A percentile compares a stretch with the other conserved stretches of the same genome.
Conservation (phyloP, 768 basidiomycete species). For the Auriscalpium vulgare region DNA sequence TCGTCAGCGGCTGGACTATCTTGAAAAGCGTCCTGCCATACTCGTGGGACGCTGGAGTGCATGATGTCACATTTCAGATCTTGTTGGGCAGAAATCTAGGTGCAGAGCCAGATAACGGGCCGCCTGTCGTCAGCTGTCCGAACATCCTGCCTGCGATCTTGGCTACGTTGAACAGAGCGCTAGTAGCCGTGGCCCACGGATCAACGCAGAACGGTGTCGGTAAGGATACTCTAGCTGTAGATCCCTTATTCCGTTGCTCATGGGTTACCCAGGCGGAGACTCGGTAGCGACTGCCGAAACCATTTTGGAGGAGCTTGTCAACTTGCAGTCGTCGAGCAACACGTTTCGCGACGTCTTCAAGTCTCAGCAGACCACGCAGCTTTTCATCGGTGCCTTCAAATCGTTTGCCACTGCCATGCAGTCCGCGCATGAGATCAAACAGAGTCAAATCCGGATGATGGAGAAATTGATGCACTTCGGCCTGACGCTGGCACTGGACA, state of each 20-base stretch:
- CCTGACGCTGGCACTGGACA: slow-evolving; percentile 57
- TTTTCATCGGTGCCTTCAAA: slow-evolving; percentile 60
- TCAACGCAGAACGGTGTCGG: neutral
- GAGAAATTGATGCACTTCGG: slow-evolving; percentile 70
- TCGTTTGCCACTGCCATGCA: slow-evolving; percentile 41
- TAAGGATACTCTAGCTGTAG: slow-evolving; percentile 4
- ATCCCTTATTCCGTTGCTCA: neutral
- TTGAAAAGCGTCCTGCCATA: slow-evolving; percentile 59
- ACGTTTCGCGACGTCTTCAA: slow-evolving; percentile 69
- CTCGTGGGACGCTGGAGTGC: slow-evolving; percentile 61
- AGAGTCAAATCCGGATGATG: slow-evolving; percentile 42
- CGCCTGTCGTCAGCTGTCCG: slow-evolving; percentile 43
- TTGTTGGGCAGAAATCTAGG: slow-evolving; percentile 41
- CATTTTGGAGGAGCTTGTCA: slow-evolving; percentile 62
- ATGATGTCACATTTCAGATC: slow-evolving; percentile 60
- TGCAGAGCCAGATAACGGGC: slow-evolving; percentile 11
- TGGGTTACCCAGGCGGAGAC: slow-evolving; percentile 1
- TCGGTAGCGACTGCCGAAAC: slow-evolving; percentile 35
- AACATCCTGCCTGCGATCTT: slow-evolving; percentile 69
- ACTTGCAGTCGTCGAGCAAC: slow-evolving; percentile 53
- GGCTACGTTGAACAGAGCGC: slow-evolving; percentile 53
- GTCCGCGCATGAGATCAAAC: slow-evolving; percentile 30
- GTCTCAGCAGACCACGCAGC: slow-evolving; percentile 59
- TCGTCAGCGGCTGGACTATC: slow-evolving; percentile 77
- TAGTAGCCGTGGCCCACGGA: slow-evolving; percentile 20